A percentile compares a stretch with the other conserved stretches of the same genome.
Evolutionary conservation across 2,329 filamentous ascomycete species (phyloP).

Genomic region (Trichoderma lentiforme): DNA sequence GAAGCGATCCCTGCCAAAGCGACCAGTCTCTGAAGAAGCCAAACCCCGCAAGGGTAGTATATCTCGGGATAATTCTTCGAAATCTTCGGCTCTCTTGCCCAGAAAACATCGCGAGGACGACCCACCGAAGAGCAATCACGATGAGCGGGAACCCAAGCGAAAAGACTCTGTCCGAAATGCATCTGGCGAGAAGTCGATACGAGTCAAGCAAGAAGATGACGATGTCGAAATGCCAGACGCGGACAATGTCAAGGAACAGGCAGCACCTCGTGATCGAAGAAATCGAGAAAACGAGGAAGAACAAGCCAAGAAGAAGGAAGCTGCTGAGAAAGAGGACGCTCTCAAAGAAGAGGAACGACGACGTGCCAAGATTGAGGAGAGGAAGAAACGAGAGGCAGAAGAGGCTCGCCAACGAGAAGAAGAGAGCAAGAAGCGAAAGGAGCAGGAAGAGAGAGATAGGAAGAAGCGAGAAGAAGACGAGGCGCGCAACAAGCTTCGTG

Average conservation of each 20-base stretch:
- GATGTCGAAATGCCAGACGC: slow-evolving; percentile 57
- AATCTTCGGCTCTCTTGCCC: slow-evolving; percentile 31
- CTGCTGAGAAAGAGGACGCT: slow-evolving; percentile 36
- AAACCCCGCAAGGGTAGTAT: slow-evolving; percentile 42
- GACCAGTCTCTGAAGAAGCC: slow-evolving; percentile 44
- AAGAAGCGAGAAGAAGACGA: slow-evolving; percentile 38
- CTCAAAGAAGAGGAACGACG: slow-evolving; percentile 30
- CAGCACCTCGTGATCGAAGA: slow-evolving; percentile 34
- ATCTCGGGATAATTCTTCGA: slow-evolving; percentile 39
- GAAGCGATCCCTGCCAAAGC: slow-evolving; percentile 39
- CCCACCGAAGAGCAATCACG: slow-evolving; percentile 34
- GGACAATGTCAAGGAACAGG: slow-evolving; percentile 29
- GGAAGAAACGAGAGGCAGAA: slow-evolving; percentile 34
- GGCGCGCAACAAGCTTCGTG: slow-evolving; percentile 29
- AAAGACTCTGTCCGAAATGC: slow-evolving; percentile 41
- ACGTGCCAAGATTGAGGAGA: slow-evolving; percentile 35
- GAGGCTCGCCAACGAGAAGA: slow-evolving; percentile 30
- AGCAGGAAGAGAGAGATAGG: slow-evolving; percentile 36
- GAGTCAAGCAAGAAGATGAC: slow-evolving; percentile 55
- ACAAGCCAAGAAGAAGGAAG: slow-evolving; percentile 31
- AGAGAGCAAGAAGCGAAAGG: slow-evolving; percentile 33
- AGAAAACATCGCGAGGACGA: slow-evolving; percentile 44
- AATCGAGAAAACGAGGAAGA: slow-evolving; percentile 36
- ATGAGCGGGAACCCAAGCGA: slow-evolving; percentile 37
- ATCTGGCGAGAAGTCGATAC: slow-evolving; percentile 48